Conservation (phyloP, 1,284 basidiomycete species). For the Malassezia japonica region DNA sequence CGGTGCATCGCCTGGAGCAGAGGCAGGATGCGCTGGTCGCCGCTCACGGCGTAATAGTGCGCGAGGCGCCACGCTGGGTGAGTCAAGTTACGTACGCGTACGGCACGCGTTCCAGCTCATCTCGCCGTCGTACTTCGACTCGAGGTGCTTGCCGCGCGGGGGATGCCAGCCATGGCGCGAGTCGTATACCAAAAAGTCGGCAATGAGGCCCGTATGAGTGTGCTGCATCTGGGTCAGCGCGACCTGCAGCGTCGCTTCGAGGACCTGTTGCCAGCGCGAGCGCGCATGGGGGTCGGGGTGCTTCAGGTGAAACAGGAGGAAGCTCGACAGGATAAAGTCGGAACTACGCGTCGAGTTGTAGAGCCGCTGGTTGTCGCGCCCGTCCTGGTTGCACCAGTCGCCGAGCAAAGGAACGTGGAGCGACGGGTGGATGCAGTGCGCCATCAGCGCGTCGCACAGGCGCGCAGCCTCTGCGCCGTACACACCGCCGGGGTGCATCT, state of each 20-base stretch:
- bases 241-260: constrained; percentile 23
- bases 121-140: constrained; percentile 30
- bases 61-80: constrained; percentile 29
- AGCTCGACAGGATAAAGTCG: constrained; percentile 35
- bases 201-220: constrained; percentile 22
- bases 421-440: constrained; percentile 25
- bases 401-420: constrained; percentile 31
- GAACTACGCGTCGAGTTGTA: constrained; percentile 30
- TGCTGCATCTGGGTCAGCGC: constrained; percentile 14
- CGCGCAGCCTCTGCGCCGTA: constrained; percentile 24
- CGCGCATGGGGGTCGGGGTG: constrained; percentile 21
- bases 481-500: constrained; percentile 17
- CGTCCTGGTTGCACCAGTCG: constrained; percentile 35
- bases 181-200: constrained; percentile 30
- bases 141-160: constrained; percentile 25
- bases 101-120: constrained; percentile 42
- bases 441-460: constrained; percentile 20
- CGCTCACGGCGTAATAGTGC: constrained; percentile 32
- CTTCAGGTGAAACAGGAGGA: constrained; percentile 25
- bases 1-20: constrained; percentile 26
- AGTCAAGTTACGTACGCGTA: constrained; percentile 18
- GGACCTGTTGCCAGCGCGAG: constrained; percentile 25
- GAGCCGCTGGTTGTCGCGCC: constrained; percentile 18
- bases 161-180: constrained; percentile 19
- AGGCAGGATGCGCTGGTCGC: constrained; percentile 28